Evolutionary conservation across 2,329 filamentous ascomycete genomes (phyloP).

Genomic region (Diaporthe batatas): DNA sequence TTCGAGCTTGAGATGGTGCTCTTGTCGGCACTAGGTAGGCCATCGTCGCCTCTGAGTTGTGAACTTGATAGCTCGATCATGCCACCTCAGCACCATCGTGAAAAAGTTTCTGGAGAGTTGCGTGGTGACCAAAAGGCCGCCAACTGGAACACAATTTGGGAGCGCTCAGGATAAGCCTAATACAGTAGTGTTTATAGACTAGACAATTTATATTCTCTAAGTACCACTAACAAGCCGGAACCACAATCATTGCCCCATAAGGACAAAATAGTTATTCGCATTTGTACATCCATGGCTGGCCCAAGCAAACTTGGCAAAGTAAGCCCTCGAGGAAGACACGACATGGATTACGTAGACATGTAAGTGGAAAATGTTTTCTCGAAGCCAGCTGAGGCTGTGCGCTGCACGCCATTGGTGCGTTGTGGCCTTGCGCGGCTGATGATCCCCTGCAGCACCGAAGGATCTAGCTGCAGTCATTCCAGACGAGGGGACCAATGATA

Average conservation of each 20-base stretch:
- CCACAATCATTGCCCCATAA: too few relatives aligned
- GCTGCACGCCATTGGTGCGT: neutral
- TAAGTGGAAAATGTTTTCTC: neutral
- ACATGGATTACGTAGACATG: neutral
- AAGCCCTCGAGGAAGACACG: neutral
- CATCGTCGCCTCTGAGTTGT: neutral
- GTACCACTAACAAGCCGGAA: too few relatives aligned
- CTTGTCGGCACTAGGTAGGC: neutral
- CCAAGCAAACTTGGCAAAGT: neutral
- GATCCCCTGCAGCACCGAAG: neutral
- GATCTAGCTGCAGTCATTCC: neutral
- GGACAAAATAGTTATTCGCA: too few relatives aligned
- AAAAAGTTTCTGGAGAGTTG: neutral
- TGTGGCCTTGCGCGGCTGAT: neutral
- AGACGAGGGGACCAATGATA: neutral
- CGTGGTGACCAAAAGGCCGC: neutral
- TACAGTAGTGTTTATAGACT: neutral
- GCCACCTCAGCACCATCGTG: neutral
- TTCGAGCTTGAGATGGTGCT: neutral
- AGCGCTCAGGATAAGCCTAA: neutral
- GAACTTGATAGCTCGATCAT: neutral
- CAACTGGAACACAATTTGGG: neutral
- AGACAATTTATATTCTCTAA: too few relatives aligned
- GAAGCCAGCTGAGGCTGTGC: slow-evolving; percentile 12
- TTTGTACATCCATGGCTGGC: neutral